Base-by-base conservation (phyloP, 176 grass and related monocot genomes). In the Cenchrus americanus region DNA sequence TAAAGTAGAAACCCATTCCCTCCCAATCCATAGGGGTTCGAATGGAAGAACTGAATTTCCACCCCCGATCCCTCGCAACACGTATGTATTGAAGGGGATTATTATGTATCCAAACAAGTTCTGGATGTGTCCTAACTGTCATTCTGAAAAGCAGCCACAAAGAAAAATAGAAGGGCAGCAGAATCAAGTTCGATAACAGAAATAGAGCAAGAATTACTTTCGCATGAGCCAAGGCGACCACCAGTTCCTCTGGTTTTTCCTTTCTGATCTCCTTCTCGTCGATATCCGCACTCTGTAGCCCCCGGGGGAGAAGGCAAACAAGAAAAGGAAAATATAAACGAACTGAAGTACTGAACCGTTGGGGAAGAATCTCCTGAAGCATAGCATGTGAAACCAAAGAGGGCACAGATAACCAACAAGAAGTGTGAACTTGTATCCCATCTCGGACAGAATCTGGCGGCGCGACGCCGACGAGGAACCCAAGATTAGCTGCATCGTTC, bases 381-480 rank as follows among this genome's bases (percentile, higher is more conserved):
- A 53, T 82, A 84, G 53, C 54, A 73, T 10, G 41, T 21, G 59
- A 19, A 19, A 12, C 58, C 59, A 82, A 77, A 11, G 37, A 55
- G 18, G 71, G 62, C 11, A 34, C 41, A 32, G 60, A 37, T 46
- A 68, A 87, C 78, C 68, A 23, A 97, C 93, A 84, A 98, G 78
- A 62, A 98, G 66, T 21, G 89, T 87, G 85, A 93, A 98, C 15
- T 93, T 42, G 86, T 95, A 95, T 72, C 93, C 96, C 96, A 98
- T 98, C 85, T 98, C 92, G 34, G 93, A 80, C 14, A 98, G 87
- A 86, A 98, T 93, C 85, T 83, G 89, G 70, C 93, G 91, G 19
- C 91, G 96, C 74, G 96, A 98, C 71, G 84, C 80, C 50, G 93
- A 98, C 37, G 89, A 93, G 58, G 96, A 98, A 48, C 96, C 96